These are phyloP conservation scores for Karstenula rhodostoma DNA, from an alignment of 2,329 filamentous ascomycete species.

Conservation along the genomic window DNA sequence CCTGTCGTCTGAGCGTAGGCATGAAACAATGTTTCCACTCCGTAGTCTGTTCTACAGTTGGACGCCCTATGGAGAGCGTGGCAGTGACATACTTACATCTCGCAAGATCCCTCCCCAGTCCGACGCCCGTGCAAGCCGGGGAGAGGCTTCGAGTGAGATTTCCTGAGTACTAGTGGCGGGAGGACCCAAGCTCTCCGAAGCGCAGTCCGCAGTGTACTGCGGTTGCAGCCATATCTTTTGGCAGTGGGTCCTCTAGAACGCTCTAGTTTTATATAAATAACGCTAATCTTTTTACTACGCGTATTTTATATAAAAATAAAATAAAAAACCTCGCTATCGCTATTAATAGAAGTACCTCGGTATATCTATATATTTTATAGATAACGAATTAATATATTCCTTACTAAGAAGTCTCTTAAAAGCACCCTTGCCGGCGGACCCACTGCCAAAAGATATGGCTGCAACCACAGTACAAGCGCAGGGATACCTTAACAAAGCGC, in stretches of 20 bases:
- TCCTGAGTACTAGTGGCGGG: background rate
- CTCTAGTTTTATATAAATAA: too few relatives aligned
- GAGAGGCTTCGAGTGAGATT: background rate
- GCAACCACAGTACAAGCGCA: background rate
- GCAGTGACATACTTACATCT: background rate
- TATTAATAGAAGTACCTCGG: too few relatives aligned
- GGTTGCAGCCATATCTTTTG: too few relatives aligned
- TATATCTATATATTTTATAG: too few relatives aligned
- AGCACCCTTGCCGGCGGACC: too few relatives aligned
- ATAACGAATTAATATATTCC: too few relatives aligned
- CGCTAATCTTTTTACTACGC: too few relatives aligned
- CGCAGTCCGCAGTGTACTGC: slow-evolving; percentile 7
- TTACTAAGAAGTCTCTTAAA: too few relatives aligned
- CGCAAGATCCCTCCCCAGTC: background rate
- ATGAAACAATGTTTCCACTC: slow-evolving; percentile 6
- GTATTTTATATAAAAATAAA: too few relatives aligned
- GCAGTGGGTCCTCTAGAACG: too few relatives aligned
- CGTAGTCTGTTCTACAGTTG: slow-evolving; percentile 1
- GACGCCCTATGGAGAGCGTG: background rate
- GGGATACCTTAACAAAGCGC: background rate
- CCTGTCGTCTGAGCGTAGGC: background rate
- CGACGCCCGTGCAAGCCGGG: background rate
- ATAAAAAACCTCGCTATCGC: too few relatives aligned
- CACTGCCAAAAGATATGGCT: too few relatives aligned
- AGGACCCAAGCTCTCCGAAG: background rate